Conservation (phyloP, 2,329 filamentous ascomycete species). For the Verticillium klebahnii region DNA sequence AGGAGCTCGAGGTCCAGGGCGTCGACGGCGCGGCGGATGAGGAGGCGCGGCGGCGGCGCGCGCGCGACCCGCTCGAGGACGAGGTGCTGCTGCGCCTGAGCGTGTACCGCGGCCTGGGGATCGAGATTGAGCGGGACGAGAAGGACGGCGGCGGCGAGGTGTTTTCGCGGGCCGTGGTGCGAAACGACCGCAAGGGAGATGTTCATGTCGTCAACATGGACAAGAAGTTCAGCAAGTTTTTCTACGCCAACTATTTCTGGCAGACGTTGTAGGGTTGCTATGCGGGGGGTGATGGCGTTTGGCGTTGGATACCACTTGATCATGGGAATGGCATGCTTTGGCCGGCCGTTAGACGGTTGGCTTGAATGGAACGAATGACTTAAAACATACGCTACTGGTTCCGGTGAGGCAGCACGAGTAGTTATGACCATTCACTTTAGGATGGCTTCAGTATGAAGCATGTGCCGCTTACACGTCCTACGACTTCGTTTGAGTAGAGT, state of each 20-base stretch:
- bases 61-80: conserved; percentile 50
- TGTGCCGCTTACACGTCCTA: too few relatives aligned
- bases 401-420: too few relatives aligned
- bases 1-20: conserved; percentile 82
- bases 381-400: too few relatives aligned
- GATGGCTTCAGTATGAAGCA: too few relatives aligned
- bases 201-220: conserved; percentile 95
- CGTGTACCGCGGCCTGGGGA: conserved; percentile 85
- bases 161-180: conserved; percentile 79
- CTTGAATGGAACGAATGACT: background rate
- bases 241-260: conserved; percentile 97
- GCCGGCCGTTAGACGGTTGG: background rate
- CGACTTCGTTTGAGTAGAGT: too few relatives aligned
- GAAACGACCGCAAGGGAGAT: conserved; percentile 82
- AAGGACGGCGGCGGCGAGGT: conserved; percentile 47
- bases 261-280: conserved; percentile 58
- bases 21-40: conserved; percentile 60
- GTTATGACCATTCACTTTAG: too few relatives aligned
- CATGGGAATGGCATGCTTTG: background rate
- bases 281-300: background rate
- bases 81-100: conserved; percentile 73
- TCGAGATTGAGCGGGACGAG: conserved; percentile 79
- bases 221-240: conserved; percentile 83
- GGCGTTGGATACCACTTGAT: background rate
- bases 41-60: conserved; percentile 22